These are phyloP conservation scores for Saksenaea vasiformis DNA, from an alignment of 371 early-diverging fungal species.

Conservation along the genomic window DNA sequence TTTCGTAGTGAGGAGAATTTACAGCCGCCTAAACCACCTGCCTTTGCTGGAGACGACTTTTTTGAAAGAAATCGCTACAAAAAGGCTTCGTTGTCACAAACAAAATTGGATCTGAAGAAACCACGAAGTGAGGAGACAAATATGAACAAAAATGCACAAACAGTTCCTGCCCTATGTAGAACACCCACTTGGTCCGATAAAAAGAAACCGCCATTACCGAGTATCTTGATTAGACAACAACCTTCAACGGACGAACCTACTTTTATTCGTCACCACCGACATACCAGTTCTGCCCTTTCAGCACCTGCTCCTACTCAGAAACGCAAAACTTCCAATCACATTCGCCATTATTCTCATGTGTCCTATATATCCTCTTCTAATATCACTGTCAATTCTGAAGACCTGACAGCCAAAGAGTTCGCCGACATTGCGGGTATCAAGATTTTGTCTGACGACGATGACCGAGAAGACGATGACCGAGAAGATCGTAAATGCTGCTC, in stretches of 20 bases:
- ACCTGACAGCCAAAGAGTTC: constrained; percentile 49
- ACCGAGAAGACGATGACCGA: constrained; percentile 12
- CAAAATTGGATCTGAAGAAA: constrained; percentile 8
- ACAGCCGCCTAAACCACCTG: background rate
- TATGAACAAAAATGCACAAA: constrained; percentile 2
- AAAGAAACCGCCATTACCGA: constrained; percentile 3
- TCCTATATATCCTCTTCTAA: constrained; percentile 39
- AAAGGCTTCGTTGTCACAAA: constrained; percentile 6
- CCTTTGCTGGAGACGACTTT: constrained; percentile 17
- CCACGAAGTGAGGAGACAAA: background rate
- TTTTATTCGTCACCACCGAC: constrained; percentile 8
- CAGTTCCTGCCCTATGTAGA: background rate
- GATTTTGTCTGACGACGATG: constrained; percentile 41
- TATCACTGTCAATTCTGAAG: constrained; percentile 48
- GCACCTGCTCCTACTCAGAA: constrained; percentile 6
- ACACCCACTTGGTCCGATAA: background rate
- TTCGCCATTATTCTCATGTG: constrained; percentile 41
- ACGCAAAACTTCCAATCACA: constrained; percentile 19
- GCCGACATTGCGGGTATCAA: constrained; percentile 50
- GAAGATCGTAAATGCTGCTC: constrained; percentile 6
- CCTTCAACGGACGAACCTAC: constrained; percentile 6
- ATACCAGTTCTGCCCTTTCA: constrained; percentile 12
- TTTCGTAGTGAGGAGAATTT: background rate
- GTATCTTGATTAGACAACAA: constrained; percentile 7
- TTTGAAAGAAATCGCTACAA: constrained; percentile 19